phyloP scores from a whole-genome alignment of 2,329 filamentous ascomycete genomes.

The Blastomyces gilchristii region DNA sequence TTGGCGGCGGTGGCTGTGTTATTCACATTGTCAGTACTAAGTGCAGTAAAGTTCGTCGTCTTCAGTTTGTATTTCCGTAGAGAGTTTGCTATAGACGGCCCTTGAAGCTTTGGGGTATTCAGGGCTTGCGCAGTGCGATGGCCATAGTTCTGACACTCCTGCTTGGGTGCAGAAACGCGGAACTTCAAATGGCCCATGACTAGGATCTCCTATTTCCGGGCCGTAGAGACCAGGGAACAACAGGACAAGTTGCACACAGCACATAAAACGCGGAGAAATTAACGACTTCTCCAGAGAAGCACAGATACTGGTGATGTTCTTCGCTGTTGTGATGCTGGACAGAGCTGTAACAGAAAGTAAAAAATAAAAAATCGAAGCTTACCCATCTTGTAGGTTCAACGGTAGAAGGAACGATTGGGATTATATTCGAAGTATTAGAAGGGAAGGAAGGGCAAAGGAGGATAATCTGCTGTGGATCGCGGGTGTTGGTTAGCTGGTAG shows the following conservation, averaged over 20 bases:
- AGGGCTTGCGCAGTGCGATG: not conserved
- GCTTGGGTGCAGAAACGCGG: slow-evolving; percentile 2
- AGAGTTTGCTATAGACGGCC: slow-evolving; percentile 10
- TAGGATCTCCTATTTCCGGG: not conserved
- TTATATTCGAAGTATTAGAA: slow-evolving; percentile 12
- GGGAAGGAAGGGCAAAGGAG: slow-evolving; percentile 11
- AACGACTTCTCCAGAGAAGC: not conserved
- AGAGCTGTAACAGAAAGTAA: too few relatives aligned
- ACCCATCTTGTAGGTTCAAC: slow-evolving; percentile 25
- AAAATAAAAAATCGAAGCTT: slow-evolving; percentile 19
- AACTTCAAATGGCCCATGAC: slow-evolving; percentile 5
- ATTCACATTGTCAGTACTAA: slow-evolving; percentile 24
- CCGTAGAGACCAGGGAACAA: not conserved
- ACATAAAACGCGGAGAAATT: too few relatives aligned
- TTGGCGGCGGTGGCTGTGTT: slow-evolving; percentile 26
- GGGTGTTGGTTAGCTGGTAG: not conserved
- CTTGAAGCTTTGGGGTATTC: slow-evolving; percentile 13
- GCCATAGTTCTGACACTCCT: slow-evolving; percentile 3
- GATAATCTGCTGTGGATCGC: slow-evolving; percentile 3
- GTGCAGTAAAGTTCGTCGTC: slow-evolving; percentile 11
- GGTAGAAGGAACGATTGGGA: slow-evolving; percentile 13
- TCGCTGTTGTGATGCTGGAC: not conserved
- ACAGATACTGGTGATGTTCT: not conserved
- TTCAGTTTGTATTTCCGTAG: slow-evolving; percentile 13
- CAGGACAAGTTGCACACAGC: not conserved